Evolutionary conservation across 306 rosid species (phyloP).

Genomic region (Dalbergia cultrata): DNA sequence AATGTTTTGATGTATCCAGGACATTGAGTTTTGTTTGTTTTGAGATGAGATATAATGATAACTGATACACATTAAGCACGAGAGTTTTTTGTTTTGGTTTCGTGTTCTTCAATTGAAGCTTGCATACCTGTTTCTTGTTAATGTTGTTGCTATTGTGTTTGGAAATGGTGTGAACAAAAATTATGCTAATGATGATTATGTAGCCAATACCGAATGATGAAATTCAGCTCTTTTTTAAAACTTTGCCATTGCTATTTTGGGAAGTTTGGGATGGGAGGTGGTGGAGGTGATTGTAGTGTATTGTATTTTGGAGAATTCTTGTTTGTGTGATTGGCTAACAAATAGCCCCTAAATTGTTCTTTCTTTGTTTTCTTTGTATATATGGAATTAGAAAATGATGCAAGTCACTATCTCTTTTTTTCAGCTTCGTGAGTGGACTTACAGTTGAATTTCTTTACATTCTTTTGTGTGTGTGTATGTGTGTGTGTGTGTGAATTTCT

Average conservation of each 20-base stretch:
- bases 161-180: too few relatives aligned
- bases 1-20: too few relatives aligned
- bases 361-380: neutral
- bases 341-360: conserved; percentile 22
- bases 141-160: conserved; percentile 1
- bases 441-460: neutral
- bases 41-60: too few relatives aligned
- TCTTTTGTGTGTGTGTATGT: neutral
- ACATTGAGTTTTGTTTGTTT: too few relatives aligned
- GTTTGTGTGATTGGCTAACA: conserved; percentile 13
- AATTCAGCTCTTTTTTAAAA: conserved; percentile 25
- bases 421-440: conserved; percentile 7
- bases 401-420: neutral
- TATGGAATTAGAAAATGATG: neutral
- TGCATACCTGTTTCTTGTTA: neutral
- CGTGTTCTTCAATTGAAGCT: neutral
- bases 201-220: neutral
- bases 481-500: too few relatives aligned
- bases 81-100: too few relatives aligned
- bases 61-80: too few relatives aligned
- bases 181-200: conserved; percentile 29
- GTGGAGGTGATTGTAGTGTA: too few relatives aligned
- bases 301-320: conserved; percentile 18
- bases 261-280: neutral
- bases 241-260: too few relatives aligned